Conservation (phyloP, 768 basidiomycete species). For the Chlorophyllum brunneum region DNA sequence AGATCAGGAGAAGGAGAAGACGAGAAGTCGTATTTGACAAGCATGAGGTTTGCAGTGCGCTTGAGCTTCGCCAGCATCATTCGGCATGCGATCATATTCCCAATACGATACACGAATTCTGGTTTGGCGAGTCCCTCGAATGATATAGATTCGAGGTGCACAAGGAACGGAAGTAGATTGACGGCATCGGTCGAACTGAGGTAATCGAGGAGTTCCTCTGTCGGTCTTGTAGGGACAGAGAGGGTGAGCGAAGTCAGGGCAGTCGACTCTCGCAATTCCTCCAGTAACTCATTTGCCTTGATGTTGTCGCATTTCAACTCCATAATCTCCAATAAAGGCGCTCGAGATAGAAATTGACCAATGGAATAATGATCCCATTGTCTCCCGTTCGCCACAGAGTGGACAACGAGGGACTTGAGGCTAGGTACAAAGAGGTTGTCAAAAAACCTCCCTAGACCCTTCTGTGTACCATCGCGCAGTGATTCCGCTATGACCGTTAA, state of each 20-base stretch:
- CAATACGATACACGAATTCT: conserved; percentile 12
- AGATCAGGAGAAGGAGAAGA: conserved; percentile 3
- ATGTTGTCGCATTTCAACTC: conserved; percentile 12
- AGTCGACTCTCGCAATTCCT: conserved; percentile 8
- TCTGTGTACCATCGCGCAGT: conserved; percentile 6
- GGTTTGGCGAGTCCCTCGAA: conserved; percentile 10
- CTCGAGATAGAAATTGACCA: conserved; percentile 11
- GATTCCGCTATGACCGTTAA: conserved; percentile 9
- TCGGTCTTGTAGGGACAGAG: conserved; percentile 8
- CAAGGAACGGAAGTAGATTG: conserved; percentile 9
- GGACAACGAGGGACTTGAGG: conserved; percentile 5
- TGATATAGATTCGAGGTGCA: conserved; percentile 6
- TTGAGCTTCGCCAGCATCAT: conserved; percentile 3
- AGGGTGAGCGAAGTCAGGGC: conserved; percentile 3
- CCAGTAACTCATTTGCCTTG: conserved; percentile 8
- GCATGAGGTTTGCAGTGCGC: conserved; percentile 7
- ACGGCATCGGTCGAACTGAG: conserved; percentile 11
- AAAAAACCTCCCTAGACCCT: conserved; percentile 8
- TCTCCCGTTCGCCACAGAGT: conserved; percentile 8
- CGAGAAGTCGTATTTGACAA: conserved; percentile 11
- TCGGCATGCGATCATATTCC: conserved; percentile 8
- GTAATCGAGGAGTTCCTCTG: conserved; percentile 10
- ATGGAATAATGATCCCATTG: conserved; percentile 14
- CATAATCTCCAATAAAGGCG: conserved; percentile 8
- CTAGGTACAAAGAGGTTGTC: conserved; percentile 5